Base-by-base conservation (phyloP, 2,329 filamentous ascomycete species). In the Trichoderma guizhouense region DNA sequence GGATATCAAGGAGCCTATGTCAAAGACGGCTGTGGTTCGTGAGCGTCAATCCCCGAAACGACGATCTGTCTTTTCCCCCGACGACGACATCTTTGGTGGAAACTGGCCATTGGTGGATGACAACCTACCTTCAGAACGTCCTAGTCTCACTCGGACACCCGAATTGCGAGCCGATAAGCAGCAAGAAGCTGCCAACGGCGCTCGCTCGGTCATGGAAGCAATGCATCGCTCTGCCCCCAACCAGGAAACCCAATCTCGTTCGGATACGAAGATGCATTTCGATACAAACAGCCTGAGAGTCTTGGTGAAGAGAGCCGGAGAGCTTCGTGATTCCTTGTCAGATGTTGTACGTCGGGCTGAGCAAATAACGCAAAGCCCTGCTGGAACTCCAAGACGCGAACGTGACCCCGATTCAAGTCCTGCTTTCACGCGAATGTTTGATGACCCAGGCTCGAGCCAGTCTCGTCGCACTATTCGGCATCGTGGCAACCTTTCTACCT, bases 271-370 rank as follows among this genome's bases (percentile, higher is more conserved):
- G 74, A 78, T 91, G 76, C 90, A 90, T 72, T 92, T 92, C 74
- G 90, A 91, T 77, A 91, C 90, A 6, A 91, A 90, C 74, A 91
- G 88, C 78, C 83, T 92, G n/a, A 89, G 88, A 75, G 88, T 89
- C 76, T 82, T 92, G 68, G 90, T 92, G 47, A 89, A 88, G 77
- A 85, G 89, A 72, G 90, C 90, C 1, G 85, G 87, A 32, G 86
- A 88, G 70, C 80, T 92, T 39, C 86, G 87, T 32, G 88, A 91
- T 74, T 82, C 83, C 5, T 81, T 92, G 26, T 89, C 89, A 0
- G 89, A 91, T 69, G 79, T 88, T 6, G 83, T 92, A 61, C 87
- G 89, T 62, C 85, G 84, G 66, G 87, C 85, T 51, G 89, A 92
- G 75, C 84, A 88, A 32, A 83, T 88, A 64, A 87, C 86, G 0